Percentiles rank a stretch among this genome's conserved stretches.
Evolutionary conservation across 2,329 filamentous ascomycete genomes (phyloP).

Genomic region (Orbilia oligospora): DNA sequence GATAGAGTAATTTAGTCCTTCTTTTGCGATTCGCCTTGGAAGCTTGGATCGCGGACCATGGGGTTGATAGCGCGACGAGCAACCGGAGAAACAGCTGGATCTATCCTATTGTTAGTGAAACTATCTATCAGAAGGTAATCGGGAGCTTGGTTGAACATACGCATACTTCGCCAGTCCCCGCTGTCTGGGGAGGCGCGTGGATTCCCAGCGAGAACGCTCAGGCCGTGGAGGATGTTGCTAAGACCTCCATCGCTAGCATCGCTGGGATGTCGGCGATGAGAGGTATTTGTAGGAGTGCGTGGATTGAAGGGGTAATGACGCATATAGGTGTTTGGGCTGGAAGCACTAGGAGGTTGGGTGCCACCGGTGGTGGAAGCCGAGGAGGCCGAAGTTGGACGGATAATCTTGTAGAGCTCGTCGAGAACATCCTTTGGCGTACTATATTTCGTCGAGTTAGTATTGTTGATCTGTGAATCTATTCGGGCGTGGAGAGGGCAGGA

Average conservation of each 20-base stretch:
- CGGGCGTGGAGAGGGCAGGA: no score
- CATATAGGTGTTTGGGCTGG: conserved; percentile 44
- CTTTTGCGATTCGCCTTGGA: conserved; percentile 50
- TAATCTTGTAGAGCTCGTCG: conserved; percentile 58
- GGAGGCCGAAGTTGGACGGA: conserved; percentile 57
- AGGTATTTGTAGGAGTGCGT: conserved; percentile 45
- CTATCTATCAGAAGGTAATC: not conserved
- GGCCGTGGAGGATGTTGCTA: conserved; percentile 47
- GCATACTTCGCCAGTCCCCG: conserved; percentile 52
- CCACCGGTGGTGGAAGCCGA: conserved; percentile 27
- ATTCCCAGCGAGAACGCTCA: conserved; percentile 41
- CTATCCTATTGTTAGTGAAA: conserved; percentile 29
- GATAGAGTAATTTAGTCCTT: conserved; percentile 13
- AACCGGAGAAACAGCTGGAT: conserved; percentile 51
- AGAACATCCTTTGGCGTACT: conserved; percentile 56
- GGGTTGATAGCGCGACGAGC: conserved; percentile 54
- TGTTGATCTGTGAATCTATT: not conserved
- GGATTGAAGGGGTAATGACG: conserved; percentile 46
- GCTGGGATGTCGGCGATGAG: conserved; percentile 55
- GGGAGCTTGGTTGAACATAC: conserved; percentile 23
- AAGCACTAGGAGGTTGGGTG: conserved; percentile 25
- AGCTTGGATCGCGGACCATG: conserved; percentile 59
- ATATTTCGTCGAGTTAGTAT: not conserved
- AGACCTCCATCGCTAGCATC: conserved; percentile 55
- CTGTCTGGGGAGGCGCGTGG: conserved; percentile 43